Evolutionary conservation across 164 flowering plant species (phyloP).

Genomic region (Tetrastigma voinierianum): DNA sequence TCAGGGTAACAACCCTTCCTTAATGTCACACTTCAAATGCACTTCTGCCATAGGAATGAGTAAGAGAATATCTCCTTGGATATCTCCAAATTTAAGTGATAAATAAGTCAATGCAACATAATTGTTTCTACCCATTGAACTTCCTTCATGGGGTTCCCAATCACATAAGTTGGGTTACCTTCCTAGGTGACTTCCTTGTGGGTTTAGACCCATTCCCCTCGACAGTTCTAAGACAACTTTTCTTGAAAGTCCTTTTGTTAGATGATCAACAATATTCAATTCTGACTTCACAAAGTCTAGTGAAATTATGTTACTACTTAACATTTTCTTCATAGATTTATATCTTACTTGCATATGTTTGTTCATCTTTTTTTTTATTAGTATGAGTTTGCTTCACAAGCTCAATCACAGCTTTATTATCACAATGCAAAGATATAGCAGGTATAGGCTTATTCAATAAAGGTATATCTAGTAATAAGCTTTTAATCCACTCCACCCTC

Average conservation of each 20-base stretch:
- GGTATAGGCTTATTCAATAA: too few species aligned
- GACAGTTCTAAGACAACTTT: neutral
- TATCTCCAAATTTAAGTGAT: neutral
- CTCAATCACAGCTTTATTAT: neutral
- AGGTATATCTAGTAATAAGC: too few species aligned
- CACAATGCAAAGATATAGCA: neutral
- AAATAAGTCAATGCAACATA: neutral
- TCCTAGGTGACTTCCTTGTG: neutral
- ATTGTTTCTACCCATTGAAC: neutral
- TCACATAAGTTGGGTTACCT: neutral
- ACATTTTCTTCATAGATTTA: neutral
- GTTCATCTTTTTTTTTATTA: neutral
- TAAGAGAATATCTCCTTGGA: neutral
- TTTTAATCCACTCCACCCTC: too few species aligned
- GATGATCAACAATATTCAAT: neutral
- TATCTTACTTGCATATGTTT: neutral
- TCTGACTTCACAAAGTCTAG: too few species aligned
- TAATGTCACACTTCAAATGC: neutral
- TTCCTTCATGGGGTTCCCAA: too few species aligned
- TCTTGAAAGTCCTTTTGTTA: neutral
- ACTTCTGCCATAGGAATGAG: neutral
- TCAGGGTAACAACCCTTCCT: neutral
- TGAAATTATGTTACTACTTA: neutral
- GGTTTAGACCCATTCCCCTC: slow-evolving; percentile 1
- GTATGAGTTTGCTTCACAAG: neutral